Percentiles rank a stretch among this genome's conserved stretches.
phyloP scores from a whole-genome alignment of 2,329 filamentous ascomycete species.

The Cadophora sp. region DNA sequence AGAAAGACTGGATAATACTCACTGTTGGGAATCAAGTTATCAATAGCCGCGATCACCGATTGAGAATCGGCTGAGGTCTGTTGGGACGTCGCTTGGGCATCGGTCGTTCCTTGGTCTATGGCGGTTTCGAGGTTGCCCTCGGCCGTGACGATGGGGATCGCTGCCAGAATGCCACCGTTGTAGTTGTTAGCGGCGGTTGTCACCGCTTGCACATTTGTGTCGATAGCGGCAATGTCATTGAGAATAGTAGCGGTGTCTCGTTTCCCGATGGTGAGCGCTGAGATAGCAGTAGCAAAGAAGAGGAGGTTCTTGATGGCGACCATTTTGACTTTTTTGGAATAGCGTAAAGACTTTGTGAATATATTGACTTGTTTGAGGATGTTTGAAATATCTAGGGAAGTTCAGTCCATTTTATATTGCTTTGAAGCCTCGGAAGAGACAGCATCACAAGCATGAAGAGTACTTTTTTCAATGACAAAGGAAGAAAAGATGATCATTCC shows the following conservation, averaged over 20 bases:
- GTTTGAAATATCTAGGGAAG: neutral
- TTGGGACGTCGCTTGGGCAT: slow-evolving; percentile 24
- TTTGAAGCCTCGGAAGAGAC: neutral
- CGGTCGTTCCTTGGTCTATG: slow-evolving; percentile 22
- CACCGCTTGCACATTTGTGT: slow-evolving; percentile 53
- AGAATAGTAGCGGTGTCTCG: slow-evolving; percentile 27
- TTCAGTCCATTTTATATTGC: neutral
- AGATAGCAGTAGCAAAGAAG: slow-evolving; percentile 26
- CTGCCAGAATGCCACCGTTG: slow-evolving; percentile 28
- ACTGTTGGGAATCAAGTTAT: slow-evolving; percentile 22
- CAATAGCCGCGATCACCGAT: slow-evolving; percentile 18
- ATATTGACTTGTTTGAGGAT: neutral
- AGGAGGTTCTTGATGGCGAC: slow-evolving; percentile 33
- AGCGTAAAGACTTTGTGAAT: neutral
- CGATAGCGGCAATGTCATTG: slow-evolving; percentile 48
- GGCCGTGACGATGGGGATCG: slow-evolving; percentile 18
- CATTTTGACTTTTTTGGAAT: slow-evolving; percentile 23
- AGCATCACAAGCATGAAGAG: neutral
- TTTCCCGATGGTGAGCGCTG: slow-evolving; percentile 27
- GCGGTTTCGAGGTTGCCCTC: slow-evolving; percentile 24
- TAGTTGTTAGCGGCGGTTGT: slow-evolving; percentile 53
- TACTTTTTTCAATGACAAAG: neutral
- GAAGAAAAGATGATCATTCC: neutral
- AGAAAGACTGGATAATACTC: neutral
- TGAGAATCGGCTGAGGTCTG: slow-evolving; percentile 28